Conservation (phyloP, 2,329 filamentous ascomycete genomes). For the Aureobasidium sp. region DNA sequence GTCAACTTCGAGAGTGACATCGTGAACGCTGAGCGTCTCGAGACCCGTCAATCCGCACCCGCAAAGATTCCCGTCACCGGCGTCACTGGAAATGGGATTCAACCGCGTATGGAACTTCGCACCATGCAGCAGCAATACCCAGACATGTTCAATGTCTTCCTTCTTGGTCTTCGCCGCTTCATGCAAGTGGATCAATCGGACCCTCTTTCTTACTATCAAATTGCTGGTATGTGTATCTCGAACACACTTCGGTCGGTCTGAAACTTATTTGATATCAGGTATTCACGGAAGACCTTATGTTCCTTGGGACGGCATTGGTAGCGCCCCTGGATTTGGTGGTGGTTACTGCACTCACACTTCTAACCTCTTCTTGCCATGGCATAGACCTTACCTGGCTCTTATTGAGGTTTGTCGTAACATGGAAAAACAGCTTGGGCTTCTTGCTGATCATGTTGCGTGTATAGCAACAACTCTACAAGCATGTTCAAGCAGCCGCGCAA, state of each 20-base stretch:
- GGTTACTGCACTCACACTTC: conserved; percentile 76
- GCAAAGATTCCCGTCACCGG: conserved; percentile 26
- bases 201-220: conserved; percentile 67
- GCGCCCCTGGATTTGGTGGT: conserved; percentile 44
- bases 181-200: conserved; percentile 59
- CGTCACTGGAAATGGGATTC: conserved; percentile 26
- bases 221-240: conserved; percentile 54
- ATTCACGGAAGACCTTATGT: conserved; percentile 70
- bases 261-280: conserved; percentile 40
- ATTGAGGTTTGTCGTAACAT: conserved; percentile 42
- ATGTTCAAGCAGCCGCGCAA: conserved; percentile 36
- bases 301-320: conserved; percentile 49
- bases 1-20: background rate
- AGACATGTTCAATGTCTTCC: conserved; percentile 68
- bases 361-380: conserved; percentile 73
- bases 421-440: background rate
- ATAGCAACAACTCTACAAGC: conserved; percentile 38
- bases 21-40: conserved; percentile 8
- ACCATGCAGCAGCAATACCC: conserved; percentile 53
- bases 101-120: conserved; percentile 58
- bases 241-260: background rate
- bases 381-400: conserved; percentile 68
- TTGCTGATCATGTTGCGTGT: background rate
- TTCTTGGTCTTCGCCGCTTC: conserved; percentile 67
- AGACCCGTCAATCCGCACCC: conserved; percentile 6